Evolutionary conservation across 1,139 yeast species (phyloP).

Genomic region (Taphrina pruni): DNA sequence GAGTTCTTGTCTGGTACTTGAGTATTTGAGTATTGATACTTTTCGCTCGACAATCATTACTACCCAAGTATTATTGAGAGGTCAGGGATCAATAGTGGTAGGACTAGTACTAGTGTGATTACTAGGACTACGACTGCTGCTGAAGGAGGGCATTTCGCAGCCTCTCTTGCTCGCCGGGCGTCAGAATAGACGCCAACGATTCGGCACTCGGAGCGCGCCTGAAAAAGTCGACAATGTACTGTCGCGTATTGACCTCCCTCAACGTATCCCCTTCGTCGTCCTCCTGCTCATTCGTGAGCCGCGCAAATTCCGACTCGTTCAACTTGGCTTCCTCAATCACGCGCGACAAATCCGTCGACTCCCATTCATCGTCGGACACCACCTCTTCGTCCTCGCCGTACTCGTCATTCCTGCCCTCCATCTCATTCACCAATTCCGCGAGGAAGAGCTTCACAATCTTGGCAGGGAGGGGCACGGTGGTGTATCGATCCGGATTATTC

Average conservation of each 20-base stretch:
- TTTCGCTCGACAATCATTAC: no score
- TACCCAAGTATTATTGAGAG: no score
- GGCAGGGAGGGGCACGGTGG: constrained; percentile 30
- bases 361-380: constrained; percentile 42
- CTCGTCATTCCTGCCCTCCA: constrained; percentile 30
- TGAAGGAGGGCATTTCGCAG: constrained; percentile 1
- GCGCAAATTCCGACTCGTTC: constrained; percentile 27
- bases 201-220: constrained; percentile 50
- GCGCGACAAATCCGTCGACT: constrained; percentile 19
- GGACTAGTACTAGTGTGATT: not conserved
- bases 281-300: constrained; percentile 29
- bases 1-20: not conserved
- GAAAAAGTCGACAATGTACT: constrained; percentile 29
- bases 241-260: constrained; percentile 29
- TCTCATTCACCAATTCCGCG: constrained; percentile 35
- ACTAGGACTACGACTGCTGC: not conserved
- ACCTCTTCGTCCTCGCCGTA: constrained; percentile 39
- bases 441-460: constrained; percentile 42
- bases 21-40: no score
- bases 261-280: constrained; percentile 36
- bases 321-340: constrained; percentile 32
- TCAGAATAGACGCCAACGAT: not conserved
- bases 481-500: constrained; percentile 40
- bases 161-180: constrained; percentile 21
- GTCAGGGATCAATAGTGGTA: no score